These are phyloP conservation scores for Neurospora sp. DNA, from an alignment of 495 filamentous ascomycete species.

Conservation along the genomic window DNA sequence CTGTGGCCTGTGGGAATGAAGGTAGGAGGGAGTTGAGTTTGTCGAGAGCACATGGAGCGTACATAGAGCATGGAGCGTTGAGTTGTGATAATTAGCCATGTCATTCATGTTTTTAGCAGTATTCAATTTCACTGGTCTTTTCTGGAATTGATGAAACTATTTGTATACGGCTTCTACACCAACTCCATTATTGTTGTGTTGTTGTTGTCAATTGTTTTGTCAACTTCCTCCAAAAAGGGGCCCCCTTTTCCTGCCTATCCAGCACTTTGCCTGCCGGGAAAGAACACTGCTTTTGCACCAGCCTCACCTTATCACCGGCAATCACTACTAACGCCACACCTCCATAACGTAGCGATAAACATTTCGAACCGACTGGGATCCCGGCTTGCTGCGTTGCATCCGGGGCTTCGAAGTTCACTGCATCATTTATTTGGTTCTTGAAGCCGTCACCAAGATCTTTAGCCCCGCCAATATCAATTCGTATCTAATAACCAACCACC, in stretches of 20 bases:
- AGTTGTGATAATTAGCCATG: background rate
- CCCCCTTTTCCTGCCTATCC: background rate
- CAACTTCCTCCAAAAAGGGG: background rate
- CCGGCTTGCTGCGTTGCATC: background rate
- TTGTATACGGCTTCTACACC: background rate
- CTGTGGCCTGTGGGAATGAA: background rate
- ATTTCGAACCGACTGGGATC: background rate
- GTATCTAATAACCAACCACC: background rate
- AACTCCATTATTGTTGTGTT: background rate
- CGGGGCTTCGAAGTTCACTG: background rate
- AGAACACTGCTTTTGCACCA: background rate
- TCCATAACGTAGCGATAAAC: background rate
- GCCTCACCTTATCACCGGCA: background rate
- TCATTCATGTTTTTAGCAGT: background rate
- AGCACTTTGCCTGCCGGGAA: background rate
- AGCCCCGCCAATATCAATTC: background rate
- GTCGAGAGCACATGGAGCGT: background rate
- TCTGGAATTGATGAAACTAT: background rate
- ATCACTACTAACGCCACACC: background rate
- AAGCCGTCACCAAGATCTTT: background rate
- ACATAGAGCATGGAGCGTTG: background rate
- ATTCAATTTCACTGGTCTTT: background rate
- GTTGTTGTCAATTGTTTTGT: background rate
- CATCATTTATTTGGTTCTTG: background rate
- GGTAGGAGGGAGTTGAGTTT: background rate